A percentile compares a stretch with the other conserved stretches of the same genome.
Evolutionary conservation across 177 flowering plant genomes (phyloP).

Genomic region (Tripterygium wilfordii): DNA sequence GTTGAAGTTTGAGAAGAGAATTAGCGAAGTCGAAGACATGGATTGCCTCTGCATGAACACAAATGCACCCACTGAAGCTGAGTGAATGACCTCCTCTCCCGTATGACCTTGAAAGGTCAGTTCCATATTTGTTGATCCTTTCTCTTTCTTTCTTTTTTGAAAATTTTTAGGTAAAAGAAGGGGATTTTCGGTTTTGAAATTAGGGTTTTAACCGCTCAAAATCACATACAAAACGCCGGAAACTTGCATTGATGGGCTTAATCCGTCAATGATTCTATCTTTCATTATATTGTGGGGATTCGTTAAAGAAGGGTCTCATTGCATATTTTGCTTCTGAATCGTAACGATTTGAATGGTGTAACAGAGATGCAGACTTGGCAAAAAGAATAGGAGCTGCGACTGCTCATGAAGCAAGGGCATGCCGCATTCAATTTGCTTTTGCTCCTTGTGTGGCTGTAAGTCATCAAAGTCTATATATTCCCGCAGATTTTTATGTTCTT

Average conservation of each 20-base stretch:
- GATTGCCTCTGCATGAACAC: slow-evolving; percentile 37
- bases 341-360: no score
- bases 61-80: slow-evolving; percentile 42
- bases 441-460: slow-evolving; percentile 86
- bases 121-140: no score
- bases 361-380: slow-evolving; percentile 68
- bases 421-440: slow-evolving; percentile 63
- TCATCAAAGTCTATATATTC: background rate
- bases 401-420: slow-evolving; percentile 78
- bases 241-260: slow-evolving; percentile 24
- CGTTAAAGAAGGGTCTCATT: no score
- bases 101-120: slow-evolving; percentile 62
- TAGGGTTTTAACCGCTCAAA: no score
- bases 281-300: no score
- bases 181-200: no score
- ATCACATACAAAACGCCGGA: no score
- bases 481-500: background rate
- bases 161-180: slow-evolving; percentile 38
- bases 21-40: background rate
- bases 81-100: slow-evolving; percentile 51
- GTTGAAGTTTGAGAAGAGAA: background rate
- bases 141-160: slow-evolving; percentile 34
- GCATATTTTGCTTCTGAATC: no score
- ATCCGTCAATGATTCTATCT: background rate
- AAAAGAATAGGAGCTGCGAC: slow-evolving; percentile 69